These are phyloP conservation scores for Fraxinus anomala DNA, from an alignment of 257 asterid genomes.

Conservation along the genomic window DNA sequence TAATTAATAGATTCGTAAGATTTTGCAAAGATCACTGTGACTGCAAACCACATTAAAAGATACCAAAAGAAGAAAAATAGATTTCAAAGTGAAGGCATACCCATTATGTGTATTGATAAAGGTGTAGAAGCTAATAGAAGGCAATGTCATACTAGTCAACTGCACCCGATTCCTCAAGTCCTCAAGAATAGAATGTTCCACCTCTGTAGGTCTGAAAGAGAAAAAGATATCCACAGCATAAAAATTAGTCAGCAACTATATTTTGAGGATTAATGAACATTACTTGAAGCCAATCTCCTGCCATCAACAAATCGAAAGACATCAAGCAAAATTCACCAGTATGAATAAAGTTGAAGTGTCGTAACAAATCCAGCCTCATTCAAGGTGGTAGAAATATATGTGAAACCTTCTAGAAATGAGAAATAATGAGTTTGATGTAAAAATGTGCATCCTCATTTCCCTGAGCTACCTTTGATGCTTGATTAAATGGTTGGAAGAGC, in stretches of 20 bases:
- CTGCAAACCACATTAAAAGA: not conserved
- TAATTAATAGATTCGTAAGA: constrained; percentile 28
- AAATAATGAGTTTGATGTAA: not conserved
- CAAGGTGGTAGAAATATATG: not conserved
- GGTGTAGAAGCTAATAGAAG: constrained; percentile 93
- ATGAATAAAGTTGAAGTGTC: not conserved
- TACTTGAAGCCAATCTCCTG: not conserved
- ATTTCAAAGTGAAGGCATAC: constrained; percentile 41
- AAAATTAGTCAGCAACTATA: constrained; percentile 23
- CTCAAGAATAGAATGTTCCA: constrained; percentile 91
- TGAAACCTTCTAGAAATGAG: not conserved
- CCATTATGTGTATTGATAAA: constrained; percentile 89
- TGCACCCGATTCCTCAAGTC: constrained; percentile 93
- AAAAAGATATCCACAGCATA: constrained; percentile 2
- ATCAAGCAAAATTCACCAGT: not conserved
- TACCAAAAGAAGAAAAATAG: not conserved
- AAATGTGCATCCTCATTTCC: not conserved
- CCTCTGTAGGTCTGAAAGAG: constrained; percentile 70
- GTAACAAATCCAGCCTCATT: not conserved
- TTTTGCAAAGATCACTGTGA: constrained; percentile 24
- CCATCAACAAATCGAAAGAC: not conserved
- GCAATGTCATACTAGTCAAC: constrained; percentile 72
- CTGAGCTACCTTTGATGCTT: not conserved
- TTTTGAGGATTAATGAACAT: constrained; percentile 15
- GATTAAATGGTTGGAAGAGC: not conserved